Percentiles rank a stretch among this genome's conserved stretches.
Conservation (phyloP, 495 filamentous ascomycete species). For the Xylaria intraflava region DNA sequence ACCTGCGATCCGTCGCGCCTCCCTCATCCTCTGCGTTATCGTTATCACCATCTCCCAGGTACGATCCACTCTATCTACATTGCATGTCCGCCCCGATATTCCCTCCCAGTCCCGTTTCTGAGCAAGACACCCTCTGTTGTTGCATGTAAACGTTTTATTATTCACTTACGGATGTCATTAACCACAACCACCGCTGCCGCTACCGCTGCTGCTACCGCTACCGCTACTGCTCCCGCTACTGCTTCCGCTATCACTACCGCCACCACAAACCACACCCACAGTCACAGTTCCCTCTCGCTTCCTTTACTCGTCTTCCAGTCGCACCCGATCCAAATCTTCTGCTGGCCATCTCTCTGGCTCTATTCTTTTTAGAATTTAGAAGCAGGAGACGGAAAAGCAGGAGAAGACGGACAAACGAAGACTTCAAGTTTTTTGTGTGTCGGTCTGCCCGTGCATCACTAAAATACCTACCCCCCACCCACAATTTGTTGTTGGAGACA, state of each 20-base stretch:
- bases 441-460: not conserved
- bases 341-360: not conserved
- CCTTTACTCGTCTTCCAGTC: not conserved
- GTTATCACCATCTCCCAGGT: constrained; percentile 21
- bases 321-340: not conserved
- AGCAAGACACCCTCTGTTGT: not conserved
- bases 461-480: not conserved
- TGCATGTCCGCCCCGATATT: not conserved
- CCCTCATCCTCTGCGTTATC: constrained; percentile 16
- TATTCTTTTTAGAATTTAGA: not conserved
- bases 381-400: not conserved
- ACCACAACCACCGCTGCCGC: constrained; percentile 5
- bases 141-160: constrained; percentile 2
- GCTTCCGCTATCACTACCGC: not conserved
- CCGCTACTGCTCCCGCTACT: constrained; percentile 7
- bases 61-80: constrained; percentile 6
- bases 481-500: constrained; percentile 9
- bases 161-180: not conserved
- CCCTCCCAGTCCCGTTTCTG: not conserved
- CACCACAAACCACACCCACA: not conserved
- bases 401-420: not conserved
- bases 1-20: constrained; percentile 18
- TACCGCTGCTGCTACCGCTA: not conserved
- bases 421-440: constrained; percentile 1
- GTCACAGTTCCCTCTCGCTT: not conserved